These are phyloP conservation scores for Bromus sterilis DNA, from an alignment of 176 grass and related monocot species.

Conservation along the genomic window DNA sequence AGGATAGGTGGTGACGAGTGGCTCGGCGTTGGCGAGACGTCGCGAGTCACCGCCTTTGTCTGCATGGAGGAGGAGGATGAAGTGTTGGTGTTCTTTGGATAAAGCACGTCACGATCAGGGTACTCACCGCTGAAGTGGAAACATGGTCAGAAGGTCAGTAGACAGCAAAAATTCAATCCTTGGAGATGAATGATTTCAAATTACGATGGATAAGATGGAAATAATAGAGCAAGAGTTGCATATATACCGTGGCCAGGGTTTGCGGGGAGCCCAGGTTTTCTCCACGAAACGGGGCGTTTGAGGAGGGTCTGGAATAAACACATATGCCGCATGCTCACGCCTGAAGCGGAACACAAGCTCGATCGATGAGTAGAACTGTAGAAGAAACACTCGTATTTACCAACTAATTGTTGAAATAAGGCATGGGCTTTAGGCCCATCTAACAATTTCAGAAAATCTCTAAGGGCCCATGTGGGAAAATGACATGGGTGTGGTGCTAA, in stretches of 20 bases:
- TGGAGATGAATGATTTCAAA: not conserved
- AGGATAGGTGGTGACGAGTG: not conserved
- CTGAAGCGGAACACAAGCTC: not conserved
- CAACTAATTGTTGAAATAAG: too few relatives aligned
- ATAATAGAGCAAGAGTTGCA: not conserved
- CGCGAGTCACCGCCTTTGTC: not conserved
- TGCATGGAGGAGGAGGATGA: not conserved
- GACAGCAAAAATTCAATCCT: not conserved
- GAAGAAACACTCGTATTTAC: too few relatives aligned
- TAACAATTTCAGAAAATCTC: too few relatives aligned
- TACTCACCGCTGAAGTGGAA: not conserved
- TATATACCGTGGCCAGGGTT: too few relatives aligned
- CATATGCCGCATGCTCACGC: not conserved
- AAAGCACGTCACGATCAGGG: too few relatives aligned
- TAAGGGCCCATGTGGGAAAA: too few relatives aligned
- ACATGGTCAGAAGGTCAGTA: not conserved
- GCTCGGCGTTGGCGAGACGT: not conserved
- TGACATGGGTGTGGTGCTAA: too few relatives aligned
- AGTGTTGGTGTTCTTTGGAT: not conserved
- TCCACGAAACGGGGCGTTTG: not conserved
- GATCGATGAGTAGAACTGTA: not conserved
- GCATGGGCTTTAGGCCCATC: too few relatives aligned
- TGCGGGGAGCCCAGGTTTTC: not conserved
- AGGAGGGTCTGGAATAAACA: not conserved
- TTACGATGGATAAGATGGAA: not conserved